A percentile compares a stretch with the other conserved stretches of the same genome.
phyloP scores from a whole-genome alignment of 177 flowering plant species.

The Telopea speciosissima region DNA sequence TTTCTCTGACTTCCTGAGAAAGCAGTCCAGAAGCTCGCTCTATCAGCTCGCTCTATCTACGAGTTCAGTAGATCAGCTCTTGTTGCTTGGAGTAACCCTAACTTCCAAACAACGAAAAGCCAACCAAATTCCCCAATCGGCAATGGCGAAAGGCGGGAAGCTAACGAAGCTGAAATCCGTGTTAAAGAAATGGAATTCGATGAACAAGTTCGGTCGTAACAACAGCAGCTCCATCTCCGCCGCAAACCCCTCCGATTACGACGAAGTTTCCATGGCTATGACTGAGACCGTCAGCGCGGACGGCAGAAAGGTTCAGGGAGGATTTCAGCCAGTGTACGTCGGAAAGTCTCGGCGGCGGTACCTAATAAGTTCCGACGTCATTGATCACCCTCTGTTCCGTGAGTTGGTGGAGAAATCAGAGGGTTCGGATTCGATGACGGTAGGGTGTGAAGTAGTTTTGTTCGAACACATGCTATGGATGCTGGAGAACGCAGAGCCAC shows the following conservation, averaged over 20 bases:
- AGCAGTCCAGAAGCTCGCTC: too few species aligned
- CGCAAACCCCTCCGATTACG: constrained; percentile 5
- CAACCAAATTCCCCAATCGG: too few species aligned
- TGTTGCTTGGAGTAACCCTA: too few species aligned
- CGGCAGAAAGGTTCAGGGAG: constrained; percentile 8
- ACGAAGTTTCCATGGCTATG: too few species aligned
- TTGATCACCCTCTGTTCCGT: constrained; percentile 60
- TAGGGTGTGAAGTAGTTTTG: constrained; percentile 65
- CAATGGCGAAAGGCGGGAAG: constrained; percentile 49
- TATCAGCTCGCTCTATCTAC: too few species aligned
- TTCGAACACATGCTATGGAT: constrained; percentile 80
- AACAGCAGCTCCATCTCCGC: constrained; percentile 23
- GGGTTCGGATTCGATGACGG: constrained; percentile 26
- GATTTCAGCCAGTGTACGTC: constrained; percentile 57
- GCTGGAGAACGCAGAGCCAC: constrained; percentile 65
- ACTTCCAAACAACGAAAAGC: too few species aligned
- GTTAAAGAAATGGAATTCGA: constrained; percentile 51
- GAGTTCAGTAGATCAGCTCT: too few species aligned
- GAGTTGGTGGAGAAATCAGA: constrained; percentile 47
- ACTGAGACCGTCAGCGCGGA: too few species aligned
- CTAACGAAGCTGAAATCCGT: constrained; percentile 64
- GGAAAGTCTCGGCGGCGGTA: constrained; percentile 73
- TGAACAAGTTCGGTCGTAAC: constrained; percentile 27
- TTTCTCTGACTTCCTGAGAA: too few species aligned
- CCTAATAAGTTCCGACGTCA: constrained; percentile 42